Conservation (phyloP, 495 filamentous ascomycete species). For the Aspergillus egyptiacus region DNA sequence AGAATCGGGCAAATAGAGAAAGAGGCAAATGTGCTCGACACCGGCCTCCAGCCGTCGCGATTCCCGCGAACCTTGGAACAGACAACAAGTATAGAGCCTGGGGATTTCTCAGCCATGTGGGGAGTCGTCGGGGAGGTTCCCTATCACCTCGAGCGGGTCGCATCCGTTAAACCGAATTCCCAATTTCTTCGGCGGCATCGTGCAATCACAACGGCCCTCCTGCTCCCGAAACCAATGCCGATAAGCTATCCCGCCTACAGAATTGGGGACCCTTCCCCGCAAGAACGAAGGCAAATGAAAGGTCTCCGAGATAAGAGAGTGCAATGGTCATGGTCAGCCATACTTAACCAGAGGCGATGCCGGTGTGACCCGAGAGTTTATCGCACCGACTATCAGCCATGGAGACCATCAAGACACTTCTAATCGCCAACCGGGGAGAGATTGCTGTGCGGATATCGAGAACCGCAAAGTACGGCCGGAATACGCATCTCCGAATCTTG, state of each 20-base stretch:
- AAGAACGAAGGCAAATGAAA: not conserved
- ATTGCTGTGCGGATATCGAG: constrained; percentile 35
- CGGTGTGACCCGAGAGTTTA: not conserved
- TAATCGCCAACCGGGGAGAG: constrained; percentile 52
- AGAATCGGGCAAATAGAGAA: no score
- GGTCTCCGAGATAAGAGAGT: not conserved
- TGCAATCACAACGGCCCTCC: constrained; percentile 4
- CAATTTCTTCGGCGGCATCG: constrained; percentile 6
- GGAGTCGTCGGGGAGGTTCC: not conserved
- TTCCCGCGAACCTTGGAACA: no score
- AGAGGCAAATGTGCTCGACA: no score
- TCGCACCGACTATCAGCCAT: constrained; percentile 16
- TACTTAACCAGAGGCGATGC: not conserved
- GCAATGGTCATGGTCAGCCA: not conserved
- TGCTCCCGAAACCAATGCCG: not conserved
- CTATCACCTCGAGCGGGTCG: not conserved
- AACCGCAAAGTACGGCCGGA: constrained; percentile 14
- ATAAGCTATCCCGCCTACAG: not conserved
- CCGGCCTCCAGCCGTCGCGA: no score
- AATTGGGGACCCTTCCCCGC: constrained; percentile 1
- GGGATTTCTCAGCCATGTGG: no score
- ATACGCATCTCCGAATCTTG: not conserved
- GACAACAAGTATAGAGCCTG: no score
- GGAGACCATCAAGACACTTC: constrained; percentile 34
- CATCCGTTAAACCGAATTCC: not conserved